phyloP scores from a whole-genome alignment of 495 filamentous ascomycete genomes.

The Chaetomium fimeti region DNA sequence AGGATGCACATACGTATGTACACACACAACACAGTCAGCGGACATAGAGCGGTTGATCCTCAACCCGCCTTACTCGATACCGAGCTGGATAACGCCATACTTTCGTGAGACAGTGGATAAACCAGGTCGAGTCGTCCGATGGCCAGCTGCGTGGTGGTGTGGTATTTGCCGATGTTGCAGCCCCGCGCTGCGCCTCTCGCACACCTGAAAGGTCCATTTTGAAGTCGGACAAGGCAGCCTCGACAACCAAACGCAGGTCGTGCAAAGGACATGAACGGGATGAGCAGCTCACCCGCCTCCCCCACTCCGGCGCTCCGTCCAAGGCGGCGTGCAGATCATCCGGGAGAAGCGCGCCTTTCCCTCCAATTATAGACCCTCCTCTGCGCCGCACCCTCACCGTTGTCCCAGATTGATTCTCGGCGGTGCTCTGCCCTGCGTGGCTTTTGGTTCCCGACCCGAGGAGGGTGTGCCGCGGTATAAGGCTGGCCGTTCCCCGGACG shows the following conservation, averaged over 20 bases:
- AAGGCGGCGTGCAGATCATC: slow-evolving; percentile 7
- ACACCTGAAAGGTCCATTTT: neutral
- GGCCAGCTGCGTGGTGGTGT: neutral
- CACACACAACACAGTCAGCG: neutral
- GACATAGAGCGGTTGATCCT: neutral
- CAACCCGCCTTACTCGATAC: neutral
- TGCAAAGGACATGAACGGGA: too few relatives aligned
- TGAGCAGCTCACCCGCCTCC: too few relatives aligned
- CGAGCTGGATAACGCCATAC: neutral
- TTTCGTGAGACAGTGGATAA: neutral
- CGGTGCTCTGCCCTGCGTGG: neutral
- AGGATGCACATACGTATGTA: neutral
- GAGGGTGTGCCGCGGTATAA: neutral
- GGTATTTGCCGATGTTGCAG: neutral
- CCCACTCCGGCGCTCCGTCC: too few relatives aligned
- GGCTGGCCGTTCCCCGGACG: neutral
- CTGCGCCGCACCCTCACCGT: neutral
- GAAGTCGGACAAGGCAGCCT: too few relatives aligned
- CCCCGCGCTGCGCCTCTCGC: slow-evolving; percentile 14
- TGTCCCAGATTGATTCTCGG: neutral
- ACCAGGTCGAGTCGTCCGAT: neutral
- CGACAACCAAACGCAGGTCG: too few relatives aligned
- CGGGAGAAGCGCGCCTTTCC: neutral
- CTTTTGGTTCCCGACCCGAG: slow-evolving; percentile 1
- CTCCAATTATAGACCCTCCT: slow-evolving; percentile 8